Evolutionary conservation across 768 basidiomycete species (phyloP).

Genomic region (Rhizopogon rudus): DNA sequence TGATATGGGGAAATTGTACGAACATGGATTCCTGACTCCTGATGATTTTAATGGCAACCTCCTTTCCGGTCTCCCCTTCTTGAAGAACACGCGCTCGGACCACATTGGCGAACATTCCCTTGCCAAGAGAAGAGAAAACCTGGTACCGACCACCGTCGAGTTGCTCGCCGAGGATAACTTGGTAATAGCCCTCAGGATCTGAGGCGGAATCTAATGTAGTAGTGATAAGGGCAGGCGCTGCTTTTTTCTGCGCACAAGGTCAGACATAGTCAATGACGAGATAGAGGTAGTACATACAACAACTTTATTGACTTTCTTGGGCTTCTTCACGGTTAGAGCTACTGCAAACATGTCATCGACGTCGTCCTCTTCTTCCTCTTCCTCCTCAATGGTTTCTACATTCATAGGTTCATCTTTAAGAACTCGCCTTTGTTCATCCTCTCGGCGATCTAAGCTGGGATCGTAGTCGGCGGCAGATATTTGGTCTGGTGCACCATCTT

Average conservation of each 20-base stretch:
- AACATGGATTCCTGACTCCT: slow-evolving; percentile 96
- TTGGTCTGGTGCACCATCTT: slow-evolving; percentile 53
- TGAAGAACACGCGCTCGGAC: slow-evolving; percentile 82
- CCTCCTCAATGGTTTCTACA: slow-evolving; percentile 39
- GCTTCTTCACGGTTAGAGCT: slow-evolving; percentile 40
- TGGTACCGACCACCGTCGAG: slow-evolving; percentile 91
- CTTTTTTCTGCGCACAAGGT: slow-evolving; percentile 33
- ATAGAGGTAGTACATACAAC: slow-evolving; percentile 32
- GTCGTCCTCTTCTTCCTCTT: slow-evolving; percentile 75
- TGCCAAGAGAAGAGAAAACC: slow-evolving; percentile 91
- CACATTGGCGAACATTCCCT: slow-evolving; percentile 99
- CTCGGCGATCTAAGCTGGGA: slow-evolving; percentile 73
- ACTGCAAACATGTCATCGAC: slow-evolving; percentile 96
- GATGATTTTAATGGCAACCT: slow-evolving; percentile 98
- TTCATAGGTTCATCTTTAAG: slow-evolving; percentile 31
- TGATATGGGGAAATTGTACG: slow-evolving; percentile 26
- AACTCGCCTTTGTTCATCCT: slow-evolving; percentile 74
- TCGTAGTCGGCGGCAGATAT: slow-evolving; percentile 94
- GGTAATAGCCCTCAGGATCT: slow-evolving; percentile 95
- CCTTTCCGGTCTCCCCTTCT: slow-evolving; percentile 55
- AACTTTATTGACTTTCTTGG: slow-evolving; percentile 57
- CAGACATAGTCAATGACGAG: background rate
- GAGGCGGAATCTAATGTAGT: slow-evolving; percentile 87
- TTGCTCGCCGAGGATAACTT: slow-evolving; percentile 89
- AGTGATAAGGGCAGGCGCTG: slow-evolving; percentile 61